Evolutionary conservation across 2,329 filamentous ascomycete genomes (phyloP), one percentile per base, ranked within the genome.

Genomic region (Cryphonectria nitschkei): DNA sequence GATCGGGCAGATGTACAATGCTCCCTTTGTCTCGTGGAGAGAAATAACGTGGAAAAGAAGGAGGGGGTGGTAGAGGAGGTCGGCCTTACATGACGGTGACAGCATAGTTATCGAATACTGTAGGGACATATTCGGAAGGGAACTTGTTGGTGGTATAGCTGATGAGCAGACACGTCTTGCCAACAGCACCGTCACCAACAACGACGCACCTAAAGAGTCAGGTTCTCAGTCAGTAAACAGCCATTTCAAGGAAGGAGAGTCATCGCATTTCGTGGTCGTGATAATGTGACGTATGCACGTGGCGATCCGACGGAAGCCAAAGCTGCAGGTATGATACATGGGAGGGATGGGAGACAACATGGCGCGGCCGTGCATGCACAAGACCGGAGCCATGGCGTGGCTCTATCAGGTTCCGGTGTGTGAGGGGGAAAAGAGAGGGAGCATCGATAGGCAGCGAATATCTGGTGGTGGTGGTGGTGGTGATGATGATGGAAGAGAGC

Each of bases 101-200:
- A 71, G 96, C 96, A 88, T 99, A 99, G 85, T 99, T 99, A 84
- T 99, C 96, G 83, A 99, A 99, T 75, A 99, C 96, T 41, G 96
- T 99, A 67, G 96, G 96, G 71, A 99, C 96, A 83, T 99, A 99
- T 95, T 99, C 96, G 78, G 95, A 98, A 50, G 96, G 96, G 83
- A 99, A 99, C 80, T 98, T 98, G 88, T 99, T 99, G 75, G 96
- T 99, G 75, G 96, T 99, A 85, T 99, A 99, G 82, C 94, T 97
- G 85, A 99, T 99, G 80, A 99, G 90, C 75, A 99, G 90, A 85
- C 96, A 99, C 76, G 96, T 99, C 88, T 99, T 99, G 82, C 96
- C 96, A 77, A 99, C 96, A 76, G 96, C 96, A 95, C 96, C 96
- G 84, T 99, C 96, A 82, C 96, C 96, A 79, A 99, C 96, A 77